Conservation (phyloP, 805 yeast species). For the Saccharomycopsis fodiens region DNA sequence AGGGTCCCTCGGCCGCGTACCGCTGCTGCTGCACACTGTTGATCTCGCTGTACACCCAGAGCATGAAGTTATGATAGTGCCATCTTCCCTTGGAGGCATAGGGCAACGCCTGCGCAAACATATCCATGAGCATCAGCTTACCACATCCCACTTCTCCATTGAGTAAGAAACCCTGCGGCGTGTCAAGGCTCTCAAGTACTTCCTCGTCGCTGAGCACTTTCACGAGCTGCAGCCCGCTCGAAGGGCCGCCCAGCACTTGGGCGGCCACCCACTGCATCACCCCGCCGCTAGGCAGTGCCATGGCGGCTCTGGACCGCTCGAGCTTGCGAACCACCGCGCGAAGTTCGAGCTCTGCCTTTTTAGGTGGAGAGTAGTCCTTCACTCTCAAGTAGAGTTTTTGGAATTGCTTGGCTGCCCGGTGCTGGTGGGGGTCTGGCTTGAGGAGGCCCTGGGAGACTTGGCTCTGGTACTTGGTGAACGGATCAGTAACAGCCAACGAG, state of each 20-base stretch:
- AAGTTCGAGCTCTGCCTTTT: constrained; percentile 21
- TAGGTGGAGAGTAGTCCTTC: constrained; percentile 46
- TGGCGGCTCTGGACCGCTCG: constrained; percentile 21
- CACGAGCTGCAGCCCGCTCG: constrained; percentile 35
- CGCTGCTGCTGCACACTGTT: constrained; percentile 39
- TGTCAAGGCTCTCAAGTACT: constrained; percentile 32
- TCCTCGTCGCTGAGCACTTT: constrained; percentile 52
- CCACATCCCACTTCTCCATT: constrained; percentile 73
- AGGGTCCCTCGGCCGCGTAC: constrained; percentile 31
- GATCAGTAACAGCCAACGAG: constrained; percentile 50
- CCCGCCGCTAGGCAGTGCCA: not conserved
- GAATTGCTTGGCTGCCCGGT: constrained; percentile 54
- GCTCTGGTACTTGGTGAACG: constrained; percentile 47
- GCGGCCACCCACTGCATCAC: not conserved
- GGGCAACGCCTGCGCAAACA: constrained; percentile 60
- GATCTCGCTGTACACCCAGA: constrained; percentile 60
- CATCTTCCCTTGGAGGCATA: constrained; percentile 56
- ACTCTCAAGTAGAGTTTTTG: constrained; percentile 53
- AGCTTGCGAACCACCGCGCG: constrained; percentile 28
- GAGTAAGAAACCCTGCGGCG: constrained; percentile 51
- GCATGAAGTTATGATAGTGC: constrained; percentile 64
- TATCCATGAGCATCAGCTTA: constrained; percentile 65
- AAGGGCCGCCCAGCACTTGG: constrained; percentile 5
- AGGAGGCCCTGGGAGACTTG: constrained; percentile 45
- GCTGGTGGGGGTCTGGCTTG: constrained; percentile 48